phyloP scores from a whole-genome alignment of 148 eudicot genomes.

The Cornus controversa region DNA sequence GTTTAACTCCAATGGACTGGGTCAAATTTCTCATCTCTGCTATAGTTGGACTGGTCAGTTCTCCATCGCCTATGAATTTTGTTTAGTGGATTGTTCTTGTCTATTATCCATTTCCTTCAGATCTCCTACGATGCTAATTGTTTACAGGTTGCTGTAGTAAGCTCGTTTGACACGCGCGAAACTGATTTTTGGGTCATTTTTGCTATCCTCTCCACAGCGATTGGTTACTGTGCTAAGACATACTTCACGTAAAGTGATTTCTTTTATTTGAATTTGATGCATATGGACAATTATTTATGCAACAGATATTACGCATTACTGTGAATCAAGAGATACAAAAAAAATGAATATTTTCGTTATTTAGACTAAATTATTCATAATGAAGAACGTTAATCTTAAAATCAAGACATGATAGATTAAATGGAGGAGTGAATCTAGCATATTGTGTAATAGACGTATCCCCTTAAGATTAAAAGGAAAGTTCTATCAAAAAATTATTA shows the following conservation, averaged over 20 bases:
- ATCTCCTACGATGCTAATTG: conserved; percentile 12
- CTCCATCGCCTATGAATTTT: background rate
- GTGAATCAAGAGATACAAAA: too few species aligned
- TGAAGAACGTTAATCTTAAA: too few species aligned
- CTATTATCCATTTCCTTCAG: conserved; percentile 16
- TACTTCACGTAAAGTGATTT: conserved; percentile 77
- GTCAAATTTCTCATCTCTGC: conserved; percentile 91
- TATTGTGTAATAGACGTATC: too few species aligned
- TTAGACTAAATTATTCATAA: too few species aligned
- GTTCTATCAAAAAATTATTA: too few species aligned
- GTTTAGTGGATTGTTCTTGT: conserved; percentile 16
- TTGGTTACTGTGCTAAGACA: conserved; percentile 92
- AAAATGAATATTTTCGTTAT: too few species aligned
- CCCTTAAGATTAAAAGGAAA: too few species aligned
- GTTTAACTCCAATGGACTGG: conserved; percentile 99
- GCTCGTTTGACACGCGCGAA: conserved; percentile 72
- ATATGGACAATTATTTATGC: background rate
- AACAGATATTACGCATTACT: too few species aligned
- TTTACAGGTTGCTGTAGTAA: conserved; percentile 76
- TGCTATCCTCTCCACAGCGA: conserved; percentile 75
- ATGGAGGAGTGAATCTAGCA: too few species aligned
- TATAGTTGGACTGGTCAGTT: conserved; percentile 88
- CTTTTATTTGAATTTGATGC: conserved; percentile 5
- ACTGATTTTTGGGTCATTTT: conserved; percentile 83
- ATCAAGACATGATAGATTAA: too few species aligned